Conservation (phyloP, 495 filamentous ascomycete species). For the Xylaria bambusicola region DNA sequence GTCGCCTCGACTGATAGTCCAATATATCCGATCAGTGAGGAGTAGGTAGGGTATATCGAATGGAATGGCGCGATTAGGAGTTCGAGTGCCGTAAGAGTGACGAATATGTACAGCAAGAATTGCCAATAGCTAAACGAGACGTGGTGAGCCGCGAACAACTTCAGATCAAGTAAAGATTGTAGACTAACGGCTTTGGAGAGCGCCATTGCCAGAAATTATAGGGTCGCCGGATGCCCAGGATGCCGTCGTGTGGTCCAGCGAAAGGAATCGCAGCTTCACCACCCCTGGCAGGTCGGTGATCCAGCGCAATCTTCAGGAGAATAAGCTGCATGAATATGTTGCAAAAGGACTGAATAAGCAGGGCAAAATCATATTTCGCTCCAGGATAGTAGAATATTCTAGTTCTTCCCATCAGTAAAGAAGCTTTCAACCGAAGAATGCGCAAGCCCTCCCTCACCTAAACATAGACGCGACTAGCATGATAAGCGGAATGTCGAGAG, state of each 20-base stretch:
- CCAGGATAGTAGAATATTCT: constrained; percentile 96
- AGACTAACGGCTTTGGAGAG: constrained; percentile 69
- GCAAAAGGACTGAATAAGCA: constrained; percentile 82
- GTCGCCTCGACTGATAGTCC: constrained; percentile 89
- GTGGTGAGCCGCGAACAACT: constrained; percentile 12
- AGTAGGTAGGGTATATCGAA: constrained; percentile 64
- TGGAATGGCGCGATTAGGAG: constrained; percentile 65
- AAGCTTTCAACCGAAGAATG: neutral
- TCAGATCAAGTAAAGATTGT: neutral
- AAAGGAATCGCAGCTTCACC: constrained; percentile 59
- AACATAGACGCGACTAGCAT: constrained; percentile 94
- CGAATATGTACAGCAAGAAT: constrained; percentile 73
- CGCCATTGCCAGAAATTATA: constrained; percentile 97
- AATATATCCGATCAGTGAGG: constrained; percentile 70
- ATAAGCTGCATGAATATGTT: constrained; percentile 83
- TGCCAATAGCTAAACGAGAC: constrained; percentile 72
- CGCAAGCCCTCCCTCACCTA: constrained; percentile 58
- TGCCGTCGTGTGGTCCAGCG: constrained; percentile 54
- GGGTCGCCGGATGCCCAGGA: constrained; percentile 60
- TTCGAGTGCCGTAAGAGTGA: constrained; percentile 66
- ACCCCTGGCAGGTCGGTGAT: constrained; percentile 74
- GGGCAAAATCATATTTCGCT: constrained; percentile 73
- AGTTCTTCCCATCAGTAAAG: constrained; percentile 20
- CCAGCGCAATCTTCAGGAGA: constrained; percentile 86
- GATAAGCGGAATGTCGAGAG: constrained; percentile 86